phyloP scores from a whole-genome alignment of 371 early-diverging fungal genomes.

The Lichtheimia ornata region DNA sequence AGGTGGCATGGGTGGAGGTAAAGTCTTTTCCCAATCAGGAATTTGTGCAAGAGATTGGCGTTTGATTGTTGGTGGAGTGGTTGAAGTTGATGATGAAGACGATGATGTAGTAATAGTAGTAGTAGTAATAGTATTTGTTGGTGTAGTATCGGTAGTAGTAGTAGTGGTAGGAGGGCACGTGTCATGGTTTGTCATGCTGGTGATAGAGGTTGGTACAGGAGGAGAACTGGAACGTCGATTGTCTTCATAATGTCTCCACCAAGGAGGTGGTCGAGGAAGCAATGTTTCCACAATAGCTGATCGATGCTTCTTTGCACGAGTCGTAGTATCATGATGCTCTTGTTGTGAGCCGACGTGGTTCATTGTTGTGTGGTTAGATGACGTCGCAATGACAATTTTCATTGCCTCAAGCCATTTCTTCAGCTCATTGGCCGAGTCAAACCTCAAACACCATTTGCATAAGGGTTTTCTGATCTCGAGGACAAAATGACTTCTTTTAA shows the following conservation, averaged over 20 bases:
- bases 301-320: neutral
- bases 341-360: neutral
- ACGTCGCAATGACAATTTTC: constrained; percentile 40
- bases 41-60: constrained; percentile 38
- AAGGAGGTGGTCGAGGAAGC: neutral
- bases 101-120: constrained; percentile 3
- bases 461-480: constrained; percentile 46
- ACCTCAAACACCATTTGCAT: constrained; percentile 43
- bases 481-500: constrained; percentile 35
- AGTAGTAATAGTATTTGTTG: neutral
- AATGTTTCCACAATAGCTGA: neutral
- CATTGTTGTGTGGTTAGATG: neutral
- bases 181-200: neutral
- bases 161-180: neutral
- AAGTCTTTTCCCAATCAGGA: constrained; percentile 37
- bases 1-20: constrained; percentile 45
- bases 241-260: constrained; percentile 5
- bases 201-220: neutral
- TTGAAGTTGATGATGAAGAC: neutral
- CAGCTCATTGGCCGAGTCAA: constrained; percentile 36
- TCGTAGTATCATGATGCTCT: neutral
- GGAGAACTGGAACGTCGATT: neutral
- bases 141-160: neutral
- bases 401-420: constrained; percentile 39
- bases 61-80: neutral